These are phyloP conservation scores for Podospora conica DNA, from an alignment of 495 filamentous ascomycete genomes.

Conservation along the genomic window DNA sequence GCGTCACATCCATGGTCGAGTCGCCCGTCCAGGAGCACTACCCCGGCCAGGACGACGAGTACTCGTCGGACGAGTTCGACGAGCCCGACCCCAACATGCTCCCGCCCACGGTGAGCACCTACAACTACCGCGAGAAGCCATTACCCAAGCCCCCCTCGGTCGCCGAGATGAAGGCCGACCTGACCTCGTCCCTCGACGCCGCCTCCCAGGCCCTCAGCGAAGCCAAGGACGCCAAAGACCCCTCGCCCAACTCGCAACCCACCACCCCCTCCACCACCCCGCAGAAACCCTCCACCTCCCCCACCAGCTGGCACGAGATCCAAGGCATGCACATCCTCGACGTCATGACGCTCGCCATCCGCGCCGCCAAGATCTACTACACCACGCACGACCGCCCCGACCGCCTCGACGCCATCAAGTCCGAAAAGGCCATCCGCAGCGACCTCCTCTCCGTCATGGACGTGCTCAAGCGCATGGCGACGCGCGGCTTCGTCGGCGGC, in stretches of 20 bases:
- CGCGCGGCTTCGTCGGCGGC: constrained; percentile 79
- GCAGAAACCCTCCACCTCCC: constrained; percentile 21
- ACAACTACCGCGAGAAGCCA: constrained; percentile 78
- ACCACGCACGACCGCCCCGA: constrained; percentile 77
- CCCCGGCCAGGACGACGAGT: constrained; percentile 45
- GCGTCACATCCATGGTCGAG: constrained; percentile 40
- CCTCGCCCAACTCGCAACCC: constrained; percentile 8
- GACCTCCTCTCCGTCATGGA: constrained; percentile 84
- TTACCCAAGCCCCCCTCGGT: constrained; percentile 83
- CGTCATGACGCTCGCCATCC: constrained; percentile 85
- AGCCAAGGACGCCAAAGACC: constrained; percentile 26
- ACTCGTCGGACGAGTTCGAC: constrained; percentile 52
- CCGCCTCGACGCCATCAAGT: constrained; percentile 75
- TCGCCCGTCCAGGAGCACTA: constrained; percentile 53
- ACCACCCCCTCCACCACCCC: not conserved
- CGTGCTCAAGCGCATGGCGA: constrained; percentile 82
- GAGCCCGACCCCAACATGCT: constrained; percentile 68
- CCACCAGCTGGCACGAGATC: constrained; percentile 72
- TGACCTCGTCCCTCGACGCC: constrained; percentile 59
- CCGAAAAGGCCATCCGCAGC: constrained; percentile 68
- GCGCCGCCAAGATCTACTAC: constrained; percentile 92
- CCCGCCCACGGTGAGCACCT: constrained; percentile 93
- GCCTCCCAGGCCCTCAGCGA: constrained; percentile 60
- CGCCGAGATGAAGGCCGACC: constrained; percentile 65
- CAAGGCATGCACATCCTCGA: constrained; percentile 90